phyloP scores from a whole-genome alignment of 1,284 basidiomycete genomes.

The Malassezia brasiliensis region DNA sequence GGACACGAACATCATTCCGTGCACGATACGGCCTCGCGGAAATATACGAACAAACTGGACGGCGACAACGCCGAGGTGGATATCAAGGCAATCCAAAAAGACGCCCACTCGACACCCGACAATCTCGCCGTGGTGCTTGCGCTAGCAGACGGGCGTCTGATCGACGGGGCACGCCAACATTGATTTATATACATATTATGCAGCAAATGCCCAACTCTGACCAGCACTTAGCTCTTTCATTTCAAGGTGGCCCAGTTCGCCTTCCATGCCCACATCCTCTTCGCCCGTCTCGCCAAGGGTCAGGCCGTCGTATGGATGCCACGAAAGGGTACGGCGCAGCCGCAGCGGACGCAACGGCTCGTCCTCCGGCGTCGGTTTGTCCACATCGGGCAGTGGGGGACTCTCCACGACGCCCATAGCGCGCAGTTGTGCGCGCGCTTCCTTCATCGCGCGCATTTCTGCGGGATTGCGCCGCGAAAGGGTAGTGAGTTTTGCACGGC shows the following conservation, averaged over 20 bases:
- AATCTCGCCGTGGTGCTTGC: slow-evolving; percentile 33
- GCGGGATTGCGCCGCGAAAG: not conserved
- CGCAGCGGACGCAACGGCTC: not conserved
- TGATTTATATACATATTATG: slow-evolving; percentile 9
- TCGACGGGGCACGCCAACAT: slow-evolving; percentile 12
- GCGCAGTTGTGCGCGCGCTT: slow-evolving; percentile 9
- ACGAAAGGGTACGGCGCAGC: slow-evolving; percentile 14
- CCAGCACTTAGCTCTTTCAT: slow-evolving; percentile 31
- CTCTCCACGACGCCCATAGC: not conserved
- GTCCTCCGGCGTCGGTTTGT: not conserved
- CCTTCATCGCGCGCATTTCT: not conserved
- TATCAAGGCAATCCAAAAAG: slow-evolving; percentile 9
- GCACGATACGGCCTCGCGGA: slow-evolving; percentile 24
- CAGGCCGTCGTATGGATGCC: slow-evolving; percentile 44
- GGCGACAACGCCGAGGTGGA: slow-evolving; percentile 8
- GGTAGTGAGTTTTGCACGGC: slow-evolving; percentile 6
- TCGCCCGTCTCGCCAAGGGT: slow-evolving; percentile 39
- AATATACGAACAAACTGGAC: not conserved
- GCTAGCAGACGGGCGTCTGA: slow-evolving; percentile 29
- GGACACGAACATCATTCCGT: slow-evolving; percentile 32
- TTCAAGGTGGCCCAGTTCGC: slow-evolving; percentile 40
- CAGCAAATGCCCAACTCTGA: slow-evolving; percentile 36
- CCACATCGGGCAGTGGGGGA: not conserved
- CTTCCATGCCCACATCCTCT: slow-evolving; percentile 45
- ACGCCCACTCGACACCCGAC: slow-evolving; percentile 11